Evolutionary conservation across 345 rosid species (phyloP).

Genomic region (Turnera subulata): DNA sequence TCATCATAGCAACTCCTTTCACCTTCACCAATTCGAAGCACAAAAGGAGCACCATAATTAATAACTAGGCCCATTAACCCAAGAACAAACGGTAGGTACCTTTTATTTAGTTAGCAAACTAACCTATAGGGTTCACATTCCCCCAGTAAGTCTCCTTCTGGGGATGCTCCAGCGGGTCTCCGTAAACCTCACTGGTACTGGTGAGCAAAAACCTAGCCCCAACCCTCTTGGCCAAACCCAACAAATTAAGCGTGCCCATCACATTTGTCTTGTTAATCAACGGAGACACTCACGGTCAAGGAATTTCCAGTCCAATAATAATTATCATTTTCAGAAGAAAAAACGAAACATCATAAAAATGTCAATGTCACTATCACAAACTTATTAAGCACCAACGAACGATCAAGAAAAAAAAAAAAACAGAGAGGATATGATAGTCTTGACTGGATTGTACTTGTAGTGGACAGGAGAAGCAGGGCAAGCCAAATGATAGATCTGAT

Average conservation of each 20-base stretch:
- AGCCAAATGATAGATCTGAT: constrained; percentile 98
- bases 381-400: not conserved
- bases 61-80: constrained; percentile 2
- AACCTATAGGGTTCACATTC: constrained; percentile 94
- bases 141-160: constrained; percentile 99
- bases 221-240: constrained; percentile 98
- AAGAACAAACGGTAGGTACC: constrained; percentile 7
- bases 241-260: constrained; percentile 97
- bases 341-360: constrained; percentile 2
- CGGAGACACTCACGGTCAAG: constrained; percentile 38
- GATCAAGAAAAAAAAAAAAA: not conserved
- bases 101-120: constrained; percentile 2
- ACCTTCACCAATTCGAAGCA: constrained; percentile 38
- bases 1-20: constrained; percentile 98
- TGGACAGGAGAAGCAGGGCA: constrained; percentile 99
- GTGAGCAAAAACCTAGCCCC: constrained; percentile 95
- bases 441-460: constrained; percentile 91
- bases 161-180: constrained; percentile 99
- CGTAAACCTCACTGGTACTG: constrained; percentile 98
- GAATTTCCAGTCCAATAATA: constrained; percentile 29
- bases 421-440: constrained; percentile 89
- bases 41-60: constrained; percentile 1
- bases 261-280: constrained; percentile 85
- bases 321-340: not conserved
- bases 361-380: not conserved